A percentile compares a stretch with the other conserved stretches of the same genome.
phyloP scores from a whole-genome alignment of 805 yeast genomes.

The Candida oleophila region DNA sequence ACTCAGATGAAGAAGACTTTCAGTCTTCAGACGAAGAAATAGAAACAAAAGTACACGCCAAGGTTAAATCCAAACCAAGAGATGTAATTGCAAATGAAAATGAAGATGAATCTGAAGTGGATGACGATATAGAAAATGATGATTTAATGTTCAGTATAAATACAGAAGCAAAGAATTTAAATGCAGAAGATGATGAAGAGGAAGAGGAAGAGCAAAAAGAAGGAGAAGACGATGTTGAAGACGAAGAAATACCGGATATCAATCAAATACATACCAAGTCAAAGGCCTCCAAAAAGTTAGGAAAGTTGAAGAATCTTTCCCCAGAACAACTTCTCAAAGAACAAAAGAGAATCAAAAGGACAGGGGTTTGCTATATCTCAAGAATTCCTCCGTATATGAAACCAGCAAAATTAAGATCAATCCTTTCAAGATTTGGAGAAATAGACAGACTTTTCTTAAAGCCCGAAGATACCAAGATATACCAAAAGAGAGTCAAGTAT shows the following conservation, averaged over 20 bases:
- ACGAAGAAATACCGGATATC: not conserved
- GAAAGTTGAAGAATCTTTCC: slow-evolving; percentile 53
- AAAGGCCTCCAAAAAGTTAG: slow-evolving; percentile 11
- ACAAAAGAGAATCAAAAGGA: slow-evolving; percentile 55
- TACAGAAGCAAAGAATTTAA: slow-evolving; percentile 10
- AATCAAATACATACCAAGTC: not conserved
- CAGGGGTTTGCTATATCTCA: slow-evolving; percentile 93
- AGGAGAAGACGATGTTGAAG: not conserved
- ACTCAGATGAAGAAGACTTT: not conserved
- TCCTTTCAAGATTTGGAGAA: slow-evolving; percentile 78
- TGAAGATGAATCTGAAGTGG: slow-evolving; percentile 6
- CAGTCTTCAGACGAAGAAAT: not conserved
- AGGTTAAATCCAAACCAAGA: not conserved
- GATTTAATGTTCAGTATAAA: slow-evolving; percentile 8
- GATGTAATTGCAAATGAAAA: not conserved
- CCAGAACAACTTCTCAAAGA: slow-evolving; percentile 55
- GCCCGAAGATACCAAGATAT: slow-evolving; percentile 71
- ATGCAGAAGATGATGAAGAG: slow-evolving; percentile 10
- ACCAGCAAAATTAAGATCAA: slow-evolving; percentile 83
- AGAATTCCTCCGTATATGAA: slow-evolving; percentile 96
- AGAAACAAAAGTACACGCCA: not conserved
- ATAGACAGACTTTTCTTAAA: slow-evolving; percentile 84
- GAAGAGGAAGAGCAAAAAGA: slow-evolving; percentile 12
- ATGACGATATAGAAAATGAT: slow-evolving; percentile 10
- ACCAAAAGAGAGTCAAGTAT: slow-evolving; percentile 67